These are phyloP conservation scores for Aureobasidium leucospermi DNA, from an alignment of 2,329 filamentous ascomycete genomes.

Conservation along the genomic window DNA sequence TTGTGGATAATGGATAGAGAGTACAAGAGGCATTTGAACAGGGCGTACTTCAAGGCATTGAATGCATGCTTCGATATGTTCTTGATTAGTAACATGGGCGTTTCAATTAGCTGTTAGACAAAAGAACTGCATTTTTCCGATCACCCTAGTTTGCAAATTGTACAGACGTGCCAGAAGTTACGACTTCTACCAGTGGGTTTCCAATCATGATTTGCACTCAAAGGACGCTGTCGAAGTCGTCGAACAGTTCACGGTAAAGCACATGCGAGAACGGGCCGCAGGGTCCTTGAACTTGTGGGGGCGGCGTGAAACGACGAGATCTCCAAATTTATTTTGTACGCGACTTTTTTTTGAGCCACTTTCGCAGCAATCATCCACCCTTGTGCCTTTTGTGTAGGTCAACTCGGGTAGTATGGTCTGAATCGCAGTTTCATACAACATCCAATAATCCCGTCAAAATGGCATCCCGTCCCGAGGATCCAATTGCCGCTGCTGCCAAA, in stretches of 20 bases:
- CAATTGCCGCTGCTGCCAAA: conserved; percentile 2
- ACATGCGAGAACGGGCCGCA: too few species aligned
- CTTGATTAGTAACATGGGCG: not conserved
- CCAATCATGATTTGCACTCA: too few species aligned
- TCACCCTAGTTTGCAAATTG: too few species aligned
- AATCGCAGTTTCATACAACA: not conserved
- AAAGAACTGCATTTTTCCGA: not conserved
- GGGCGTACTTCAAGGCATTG: not conserved
- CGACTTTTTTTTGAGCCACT: not conserved
- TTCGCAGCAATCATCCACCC: not conserved
- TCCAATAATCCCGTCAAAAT: not conserved
- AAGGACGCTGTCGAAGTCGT: too few species aligned
- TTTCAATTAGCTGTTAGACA: conserved; percentile 1
- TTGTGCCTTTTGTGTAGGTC: not conserved
- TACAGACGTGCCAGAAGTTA: too few species aligned
- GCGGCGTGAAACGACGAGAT: not conserved
- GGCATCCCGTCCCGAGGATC: not conserved
- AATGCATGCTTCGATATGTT: conserved; percentile 3
- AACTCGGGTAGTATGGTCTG: not conserved
- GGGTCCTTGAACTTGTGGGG: not conserved
- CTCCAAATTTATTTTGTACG: not conserved
- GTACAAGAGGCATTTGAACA: not conserved
- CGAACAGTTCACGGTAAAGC: too few species aligned
- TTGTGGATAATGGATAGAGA: conserved; percentile 4
- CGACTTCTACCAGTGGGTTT: too few species aligned